Conservation (phyloP, 257 asterid species). For the Verbascum thapsus region DNA sequence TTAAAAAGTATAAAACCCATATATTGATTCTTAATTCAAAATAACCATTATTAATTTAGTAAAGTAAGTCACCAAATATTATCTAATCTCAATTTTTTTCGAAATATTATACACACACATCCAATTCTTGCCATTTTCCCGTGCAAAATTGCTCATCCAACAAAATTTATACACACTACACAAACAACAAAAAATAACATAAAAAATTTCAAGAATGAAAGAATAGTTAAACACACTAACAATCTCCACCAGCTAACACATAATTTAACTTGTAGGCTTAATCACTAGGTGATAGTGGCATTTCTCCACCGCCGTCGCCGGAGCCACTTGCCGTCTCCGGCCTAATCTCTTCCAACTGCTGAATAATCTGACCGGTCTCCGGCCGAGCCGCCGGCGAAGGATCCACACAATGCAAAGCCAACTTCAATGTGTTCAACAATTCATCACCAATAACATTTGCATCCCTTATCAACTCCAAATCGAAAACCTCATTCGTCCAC, state of each 20-base stretch:
- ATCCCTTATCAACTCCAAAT: slow-evolving; percentile 88
- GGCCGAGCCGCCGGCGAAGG: slow-evolving; percentile 85
- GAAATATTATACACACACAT: no score
- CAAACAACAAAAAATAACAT: background rate
- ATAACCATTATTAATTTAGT: no score
- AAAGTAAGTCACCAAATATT: no score
- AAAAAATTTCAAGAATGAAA: slow-evolving; percentile 67
- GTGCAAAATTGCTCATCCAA: no score
- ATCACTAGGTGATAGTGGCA: slow-evolving; percentile 52
- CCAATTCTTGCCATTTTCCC: no score
- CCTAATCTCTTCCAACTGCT: slow-evolving; percentile 86
- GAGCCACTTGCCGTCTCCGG: slow-evolving; percentile 64
- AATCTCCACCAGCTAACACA: no score
- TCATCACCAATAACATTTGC: slow-evolving; percentile 86
- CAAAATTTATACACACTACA: slow-evolving; percentile 5
- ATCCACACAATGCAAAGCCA: slow-evolving; percentile 92
- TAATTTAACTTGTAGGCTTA: slow-evolving; percentile 22
- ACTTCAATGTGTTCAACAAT: slow-evolving; percentile 70
- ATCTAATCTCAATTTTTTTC: slow-evolving; percentile 11
- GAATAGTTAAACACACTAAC: no score
- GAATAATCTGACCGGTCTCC: slow-evolving; percentile 66
- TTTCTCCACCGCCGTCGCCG: slow-evolving; percentile 57
- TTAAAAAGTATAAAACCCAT: no score
- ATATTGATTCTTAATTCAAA: no score
- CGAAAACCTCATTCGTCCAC: slow-evolving; percentile 96